Base-by-base conservation (phyloP, 306 rosid species). In the Spatholobus suberectus region DNA sequence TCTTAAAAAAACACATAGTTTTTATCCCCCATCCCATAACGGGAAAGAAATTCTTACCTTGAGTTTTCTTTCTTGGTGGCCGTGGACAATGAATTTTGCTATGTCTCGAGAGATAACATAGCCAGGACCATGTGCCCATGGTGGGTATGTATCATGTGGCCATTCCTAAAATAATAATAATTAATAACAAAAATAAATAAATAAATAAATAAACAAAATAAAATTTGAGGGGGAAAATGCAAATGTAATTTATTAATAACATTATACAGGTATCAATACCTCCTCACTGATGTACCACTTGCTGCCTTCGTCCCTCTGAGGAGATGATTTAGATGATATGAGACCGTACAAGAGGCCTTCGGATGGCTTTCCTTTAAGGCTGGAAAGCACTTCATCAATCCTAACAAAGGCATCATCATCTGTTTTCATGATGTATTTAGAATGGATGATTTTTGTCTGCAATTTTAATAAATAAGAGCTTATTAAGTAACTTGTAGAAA, bases 61-160 rank as follows among this genome's bases (percentile, higher is more conserved):
- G 78, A 95, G 97, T 70, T 80, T 86, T 91, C 93, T 85, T 78
- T 87, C 90, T 3, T 83, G 92, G 88, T 91, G 97, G 70, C 92
- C 92, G 4, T 46, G 79, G 65, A 87, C 93, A 58, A 95, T 70
- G 55, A 91, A 95, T 69, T 92, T 90, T 55, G 93, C 98, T 3
- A 95, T 90, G 84, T 95, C 98, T 35, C 95, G 91, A 55, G 98
- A 93, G 83, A 95, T 90, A 59, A 93, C 78, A 67, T 95, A 95
- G 49, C 98, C 98, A 5, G 98, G 98, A 79, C 98, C 98, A 75
- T 95, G 98, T 6, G 98, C 98, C 98, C 98, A 95, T 20, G 95
- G 97, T 10, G 98, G 98, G 88, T 90, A 95, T 6, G 82, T 69
- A 57, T 81, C 92, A 82, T 91, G 89, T 6, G 97, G 92, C 98